Evolutionary conservation across 31 red algal species (phyloP).

Genomic region (Odonthalia washingtoniensis): DNA sequence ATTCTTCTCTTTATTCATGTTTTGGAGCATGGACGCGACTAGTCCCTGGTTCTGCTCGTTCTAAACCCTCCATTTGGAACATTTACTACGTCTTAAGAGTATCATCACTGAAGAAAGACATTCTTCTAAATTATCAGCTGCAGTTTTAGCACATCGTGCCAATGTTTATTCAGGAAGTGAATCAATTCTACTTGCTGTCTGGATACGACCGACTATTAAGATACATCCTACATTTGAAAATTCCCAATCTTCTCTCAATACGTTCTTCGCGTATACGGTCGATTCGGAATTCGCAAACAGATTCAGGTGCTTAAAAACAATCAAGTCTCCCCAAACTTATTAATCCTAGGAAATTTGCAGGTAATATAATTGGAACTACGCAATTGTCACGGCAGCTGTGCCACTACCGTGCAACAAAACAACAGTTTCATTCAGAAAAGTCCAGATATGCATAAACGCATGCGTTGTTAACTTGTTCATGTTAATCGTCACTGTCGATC

Average conservation of each 20-base stretch:
- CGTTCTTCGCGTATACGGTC: slow-evolving; percentile 61
- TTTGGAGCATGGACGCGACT: slow-evolving; percentile 70
- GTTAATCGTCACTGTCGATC: no score
- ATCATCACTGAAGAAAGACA: slow-evolving; percentile 81
- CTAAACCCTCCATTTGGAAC: slow-evolving; percentile 81
- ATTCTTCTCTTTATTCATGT: slow-evolving; percentile 73
- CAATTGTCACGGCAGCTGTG: no score
- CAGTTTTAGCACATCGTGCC: slow-evolving; percentile 69
- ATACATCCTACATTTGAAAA: slow-evolving; percentile 47
- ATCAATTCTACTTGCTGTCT: slow-evolving; percentile 86
- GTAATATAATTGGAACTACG: no score
- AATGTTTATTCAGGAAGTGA: slow-evolving; percentile 62
- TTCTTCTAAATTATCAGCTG: slow-evolving; percentile 61
- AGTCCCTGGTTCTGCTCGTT: slow-evolving; percentile 34
- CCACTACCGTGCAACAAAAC: no score
- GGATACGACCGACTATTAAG: slow-evolving; percentile 71
- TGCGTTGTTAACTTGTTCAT: no score
- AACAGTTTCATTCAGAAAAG: no score
- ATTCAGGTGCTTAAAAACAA: no score
- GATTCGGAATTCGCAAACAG: slow-evolving; percentile 67
- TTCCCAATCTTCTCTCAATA: slow-evolving; percentile 34
- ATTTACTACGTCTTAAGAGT: slow-evolving; percentile 69
- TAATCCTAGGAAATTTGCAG: no score
- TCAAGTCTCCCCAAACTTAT: no score
- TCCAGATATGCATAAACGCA: no score